Evolutionary conservation across 1,284 basidiomycete genomes (phyloP).

Genomic region (Austroboletus niveus): DNA sequence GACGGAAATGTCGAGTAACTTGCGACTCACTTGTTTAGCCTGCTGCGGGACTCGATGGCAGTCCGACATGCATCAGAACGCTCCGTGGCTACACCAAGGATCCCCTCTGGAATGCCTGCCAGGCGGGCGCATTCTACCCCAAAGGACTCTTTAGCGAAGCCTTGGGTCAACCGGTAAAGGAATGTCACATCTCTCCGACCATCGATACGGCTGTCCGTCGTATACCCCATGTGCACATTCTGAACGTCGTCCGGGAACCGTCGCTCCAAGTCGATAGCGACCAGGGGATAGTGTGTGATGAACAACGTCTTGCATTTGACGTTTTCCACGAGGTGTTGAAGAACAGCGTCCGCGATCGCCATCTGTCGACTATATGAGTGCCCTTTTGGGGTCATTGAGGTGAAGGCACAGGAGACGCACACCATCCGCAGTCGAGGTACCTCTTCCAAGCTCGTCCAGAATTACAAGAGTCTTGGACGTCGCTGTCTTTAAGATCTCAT

Average conservation of each 20-base stretch:
- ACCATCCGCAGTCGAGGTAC: conserved; percentile 84
- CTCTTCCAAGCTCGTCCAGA: conserved; percentile 82
- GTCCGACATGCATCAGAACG: conserved; percentile 58
- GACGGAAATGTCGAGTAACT: not conserved
- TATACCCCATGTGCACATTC: conserved; percentile 87
- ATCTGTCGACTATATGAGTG: conserved; percentile 49
- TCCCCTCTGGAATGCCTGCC: conserved; percentile 71
- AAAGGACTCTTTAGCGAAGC: conserved; percentile 79
- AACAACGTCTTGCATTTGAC: conserved; percentile 83
- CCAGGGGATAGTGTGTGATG: conserved; percentile 88
- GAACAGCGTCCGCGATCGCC: conserved; percentile 78
- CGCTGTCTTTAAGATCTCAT: conserved; percentile 79
- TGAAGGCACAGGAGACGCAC: conserved; percentile 40
- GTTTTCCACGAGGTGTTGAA: conserved; percentile 67
- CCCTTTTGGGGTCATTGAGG: not conserved
- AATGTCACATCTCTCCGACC: conserved; percentile 82
- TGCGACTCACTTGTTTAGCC: conserved; percentile 47
- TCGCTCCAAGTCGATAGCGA: conserved; percentile 57
- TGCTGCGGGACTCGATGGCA: conserved; percentile 48
- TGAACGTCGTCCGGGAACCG: conserved; percentile 58
- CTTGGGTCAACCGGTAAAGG: conserved; percentile 71
- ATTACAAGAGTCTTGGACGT: conserved; percentile 79
- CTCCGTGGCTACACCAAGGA: conserved; percentile 60
- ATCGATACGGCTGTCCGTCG: conserved; percentile 61
- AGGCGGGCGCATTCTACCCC: conserved; percentile 88